Percentiles rank a stretch among this genome's conserved stretches.
These are phyloP conservation scores for Epichloe uncinata DNA, from an alignment of 2,329 filamentous ascomycete species.

Conservation along the genomic window DNA sequence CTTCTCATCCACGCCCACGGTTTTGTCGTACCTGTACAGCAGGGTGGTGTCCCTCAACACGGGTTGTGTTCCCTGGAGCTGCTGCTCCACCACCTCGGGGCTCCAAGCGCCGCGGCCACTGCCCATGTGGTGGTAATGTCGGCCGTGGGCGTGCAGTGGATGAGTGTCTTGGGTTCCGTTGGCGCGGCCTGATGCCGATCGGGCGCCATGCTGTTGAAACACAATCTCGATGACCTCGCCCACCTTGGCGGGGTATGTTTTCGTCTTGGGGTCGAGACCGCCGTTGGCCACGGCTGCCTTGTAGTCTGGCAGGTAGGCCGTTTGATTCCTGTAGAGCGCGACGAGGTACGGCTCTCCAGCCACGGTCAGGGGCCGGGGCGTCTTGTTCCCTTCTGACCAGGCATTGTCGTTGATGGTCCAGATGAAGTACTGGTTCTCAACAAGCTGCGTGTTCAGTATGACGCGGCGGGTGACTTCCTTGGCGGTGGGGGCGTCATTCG, in stretches of 20 bases:
- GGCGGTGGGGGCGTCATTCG: not conserved
- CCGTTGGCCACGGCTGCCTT: slow-evolving; percentile 32
- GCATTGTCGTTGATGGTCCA: slow-evolving; percentile 20
- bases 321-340: slow-evolving; percentile 5
- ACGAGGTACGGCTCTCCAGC: slow-evolving; percentile 7
- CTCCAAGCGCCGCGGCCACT: slow-evolving; percentile 7
- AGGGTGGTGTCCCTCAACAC: slow-evolving; percentile 35
- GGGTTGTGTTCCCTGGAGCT: slow-evolving; percentile 11
- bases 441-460: not conserved
- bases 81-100: slow-evolving; percentile 1
- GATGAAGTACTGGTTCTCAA: not conserved
- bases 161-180: slow-evolving; percentile 7
- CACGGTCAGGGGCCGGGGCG: not conserved
- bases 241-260: slow-evolving; percentile 37
- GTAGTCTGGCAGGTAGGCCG: slow-evolving; percentile 31
- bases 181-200: slow-evolving; percentile 15
- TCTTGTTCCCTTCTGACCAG: slow-evolving; percentile 26
- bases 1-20: slow-evolving; percentile 13
- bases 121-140: slow-evolving; percentile 7
- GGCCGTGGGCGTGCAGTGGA: slow-evolving; percentile 9
- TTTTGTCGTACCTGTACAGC: slow-evolving; percentile 39
- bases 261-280: slow-evolving; percentile 39
- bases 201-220: slow-evolving; percentile 24
- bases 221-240: slow-evolving; percentile 45
- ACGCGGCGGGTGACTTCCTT: not conserved